A percentile compares a stretch with the other conserved stretches of the same genome.
phyloP scores from a whole-genome alignment of 176 grass and related monocot species.

The Musa schizocarpa region DNA sequence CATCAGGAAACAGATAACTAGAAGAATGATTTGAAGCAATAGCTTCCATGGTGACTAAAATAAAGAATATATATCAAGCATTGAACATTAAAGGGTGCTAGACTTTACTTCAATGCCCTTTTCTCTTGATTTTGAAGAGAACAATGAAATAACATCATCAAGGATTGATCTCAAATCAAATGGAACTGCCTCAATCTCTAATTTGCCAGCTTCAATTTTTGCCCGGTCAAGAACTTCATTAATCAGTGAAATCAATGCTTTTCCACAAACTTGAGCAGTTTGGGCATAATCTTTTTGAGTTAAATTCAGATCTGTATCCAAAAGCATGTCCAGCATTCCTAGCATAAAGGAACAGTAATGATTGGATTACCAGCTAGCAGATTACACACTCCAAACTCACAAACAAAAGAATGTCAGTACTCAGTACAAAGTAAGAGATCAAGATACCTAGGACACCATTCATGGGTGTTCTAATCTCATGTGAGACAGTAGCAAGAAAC shows the following conservation, averaged over 20 bases:
- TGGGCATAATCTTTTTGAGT: conserved; percentile 85
- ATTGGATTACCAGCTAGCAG: neutral
- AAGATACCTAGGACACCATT: conserved; percentile 83
- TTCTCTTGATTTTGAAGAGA: conserved; percentile 88
- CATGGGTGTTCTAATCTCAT: conserved; percentile 99
- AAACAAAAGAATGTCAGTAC: neutral
- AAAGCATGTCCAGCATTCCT: conserved; percentile 97
- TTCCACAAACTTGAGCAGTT: conserved; percentile 82
- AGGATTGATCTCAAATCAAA: conserved; percentile 74
- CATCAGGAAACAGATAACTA: too few relatives aligned
- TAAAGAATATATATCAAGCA: conserved; percentile 3
- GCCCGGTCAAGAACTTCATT: conserved; percentile 96
- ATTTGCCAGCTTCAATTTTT: conserved; percentile 92
- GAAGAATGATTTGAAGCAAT: neutral
- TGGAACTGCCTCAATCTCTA: conserved; percentile 76
- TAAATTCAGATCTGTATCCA: conserved; percentile 75
- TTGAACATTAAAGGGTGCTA: conserved; percentile 2
- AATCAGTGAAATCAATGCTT: conserved; percentile 75
- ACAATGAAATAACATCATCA: conserved; percentile 93
- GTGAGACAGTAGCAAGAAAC: conserved; percentile 97
- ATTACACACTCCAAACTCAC: neutral
- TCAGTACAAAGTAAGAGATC: neutral
- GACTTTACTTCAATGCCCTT: conserved; percentile 81
- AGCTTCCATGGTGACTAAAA: neutral
- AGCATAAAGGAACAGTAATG: conserved; percentile 2